Base-by-base conservation (phyloP, 306 rosid species). In the Cicer cuneatum region DNA sequence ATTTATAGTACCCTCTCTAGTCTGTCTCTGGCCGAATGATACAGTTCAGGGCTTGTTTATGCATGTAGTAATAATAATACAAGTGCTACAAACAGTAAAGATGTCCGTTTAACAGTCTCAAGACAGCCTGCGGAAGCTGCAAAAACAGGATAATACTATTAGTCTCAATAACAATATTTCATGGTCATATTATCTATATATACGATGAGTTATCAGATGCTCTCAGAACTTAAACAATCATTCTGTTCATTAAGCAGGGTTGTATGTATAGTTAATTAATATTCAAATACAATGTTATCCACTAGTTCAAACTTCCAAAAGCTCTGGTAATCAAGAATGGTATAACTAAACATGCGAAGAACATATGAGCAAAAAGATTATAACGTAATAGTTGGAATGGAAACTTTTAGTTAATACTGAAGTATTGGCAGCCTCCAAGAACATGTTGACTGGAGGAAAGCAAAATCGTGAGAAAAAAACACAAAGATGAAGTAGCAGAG, bases 121-220 rank as follows among this genome's bases (percentile, higher is more conserved):
- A 43, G 84, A 76, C 35, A 49, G 78, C 78, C 87, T 65, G 88
- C 90, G 41, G 82, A 83, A 85, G 92, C 92, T 89, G 96, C 86
- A 85, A 78, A 67, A 69, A 43, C 59, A 24, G 12, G 45, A 24
- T 9, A 58, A 29, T 29, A 29, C 35, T 66, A 58, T 70, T 63
- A 78, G 81, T 35, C 18, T 2, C 43, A 46, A 7, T 38, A 66
- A 19, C 21, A 40, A 37, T 49, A 64, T 64, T 52, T 19, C 2
- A 40, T 1, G 43, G 29, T 12, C 42, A 48, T 21, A 29, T 29
- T 29, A 29, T 29, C 35, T 29, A 29, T 5, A 29, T 5, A 10
- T 10, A 24, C 51, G 19, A 10, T 47, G 8, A 33, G 8, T 46
- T 52, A 45, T 18, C 69, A 51, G 57, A 10, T 46, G 14, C 29